These are phyloP conservation scores for Blastocystis sp. DNA, from an alignment of 352 stramenopile genomes.

Conservation along the genomic window DNA sequence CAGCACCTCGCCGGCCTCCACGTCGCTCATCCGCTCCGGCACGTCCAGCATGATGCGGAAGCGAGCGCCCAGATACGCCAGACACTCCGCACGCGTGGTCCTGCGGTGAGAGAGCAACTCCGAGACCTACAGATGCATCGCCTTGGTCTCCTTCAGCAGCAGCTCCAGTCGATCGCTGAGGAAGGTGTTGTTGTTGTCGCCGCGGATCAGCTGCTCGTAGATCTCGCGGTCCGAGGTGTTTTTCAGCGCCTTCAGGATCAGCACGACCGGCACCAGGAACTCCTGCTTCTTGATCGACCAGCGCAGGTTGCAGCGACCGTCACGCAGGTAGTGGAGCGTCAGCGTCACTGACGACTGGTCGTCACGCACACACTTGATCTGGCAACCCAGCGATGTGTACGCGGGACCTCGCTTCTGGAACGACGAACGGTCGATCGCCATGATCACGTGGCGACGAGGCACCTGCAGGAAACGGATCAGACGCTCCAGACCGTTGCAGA, in stretches of 20 bases:
- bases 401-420: constrained; percentile 84
- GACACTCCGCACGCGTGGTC: constrained; percentile 68
- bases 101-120: constrained; percentile 28
- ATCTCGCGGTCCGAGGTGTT: constrained; percentile 81
- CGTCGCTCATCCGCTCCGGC: constrained; percentile 73
- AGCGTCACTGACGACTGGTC: constrained; percentile 90
- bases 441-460: constrained; percentile 69
- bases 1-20: constrained; percentile 69
- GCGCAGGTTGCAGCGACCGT: constrained; percentile 85
- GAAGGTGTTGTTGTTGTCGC: constrained; percentile 89
- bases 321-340: constrained; percentile 92
- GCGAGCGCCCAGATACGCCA: constrained; percentile 86
- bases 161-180: constrained; percentile 86
- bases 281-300: constrained; percentile 93
- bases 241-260: constrained; percentile 86
- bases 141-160: constrained; percentile 80
- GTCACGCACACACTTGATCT: constrained; percentile 66
- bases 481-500: constrained; percentile 96
- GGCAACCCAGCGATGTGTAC: constrained; percentile 71
- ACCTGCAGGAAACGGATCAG: constrained; percentile 92
- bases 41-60: constrained; percentile 82
- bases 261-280: constrained; percentile 88
- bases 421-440: constrained; percentile 83
- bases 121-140: constrained; percentile 68
- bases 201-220: constrained; percentile 85